These are phyloP conservation scores for Tylopilus sp. DNA, from an alignment of 768 basidiomycete genomes.

Conservation along the genomic window DNA sequence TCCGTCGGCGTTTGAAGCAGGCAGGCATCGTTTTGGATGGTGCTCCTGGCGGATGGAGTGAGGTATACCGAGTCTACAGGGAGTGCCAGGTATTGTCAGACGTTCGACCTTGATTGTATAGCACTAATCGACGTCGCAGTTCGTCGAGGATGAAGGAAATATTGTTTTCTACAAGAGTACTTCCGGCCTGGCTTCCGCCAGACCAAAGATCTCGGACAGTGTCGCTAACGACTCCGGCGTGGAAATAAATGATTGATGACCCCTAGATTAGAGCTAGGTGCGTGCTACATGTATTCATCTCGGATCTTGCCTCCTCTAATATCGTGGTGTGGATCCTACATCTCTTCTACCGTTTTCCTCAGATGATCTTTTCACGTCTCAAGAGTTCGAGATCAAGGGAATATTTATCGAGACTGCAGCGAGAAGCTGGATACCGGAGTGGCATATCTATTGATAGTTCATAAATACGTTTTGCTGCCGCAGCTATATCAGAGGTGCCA, in stretches of 20 bases:
- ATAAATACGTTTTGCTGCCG: too few species aligned
- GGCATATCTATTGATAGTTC: too few species aligned
- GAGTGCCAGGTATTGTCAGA: slow-evolving; percentile 61
- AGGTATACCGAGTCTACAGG: slow-evolving; percentile 72
- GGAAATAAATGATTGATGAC: slow-evolving; percentile 47
- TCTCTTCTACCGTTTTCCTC: too few species aligned
- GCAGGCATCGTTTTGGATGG: slow-evolving; percentile 64
- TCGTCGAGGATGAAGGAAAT: slow-evolving; percentile 92
- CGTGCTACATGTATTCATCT: too few species aligned
- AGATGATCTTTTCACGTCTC: too few species aligned
- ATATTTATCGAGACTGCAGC: too few species aligned
- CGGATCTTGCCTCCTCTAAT: too few species aligned
- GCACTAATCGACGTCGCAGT: slow-evolving; percentile 38
- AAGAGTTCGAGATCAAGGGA: too few species aligned
- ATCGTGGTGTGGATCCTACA: too few species aligned
- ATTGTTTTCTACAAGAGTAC: slow-evolving; percentile 92
- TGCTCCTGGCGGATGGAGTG: slow-evolving; percentile 74
- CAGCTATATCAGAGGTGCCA: too few species aligned
- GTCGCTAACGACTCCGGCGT: slow-evolving; percentile 65
- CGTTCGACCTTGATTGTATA: not conserved
- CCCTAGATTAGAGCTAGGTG: slow-evolving; percentile 29
- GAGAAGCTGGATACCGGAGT: too few species aligned
- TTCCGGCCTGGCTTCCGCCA: slow-evolving; percentile 66
- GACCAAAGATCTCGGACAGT: slow-evolving; percentile 61
- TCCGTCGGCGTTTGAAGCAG: slow-evolving; percentile 67